phyloP scores from a whole-genome alignment of 192 early-diverging fungal species.

The Funneliformis geosporum region DNA sequence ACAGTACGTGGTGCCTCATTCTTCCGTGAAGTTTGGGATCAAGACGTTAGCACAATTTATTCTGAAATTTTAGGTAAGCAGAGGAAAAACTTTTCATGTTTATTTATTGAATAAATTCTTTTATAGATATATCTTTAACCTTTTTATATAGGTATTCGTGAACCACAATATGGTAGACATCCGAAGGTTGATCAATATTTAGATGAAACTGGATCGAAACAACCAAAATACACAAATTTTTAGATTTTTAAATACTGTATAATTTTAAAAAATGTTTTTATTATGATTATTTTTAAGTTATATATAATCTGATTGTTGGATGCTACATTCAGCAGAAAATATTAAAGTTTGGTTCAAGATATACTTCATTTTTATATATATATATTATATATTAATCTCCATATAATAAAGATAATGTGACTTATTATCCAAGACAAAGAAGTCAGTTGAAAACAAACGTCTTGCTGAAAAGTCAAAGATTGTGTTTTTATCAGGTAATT shows the following conservation, averaged over 20 bases:
- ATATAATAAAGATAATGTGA: no score
- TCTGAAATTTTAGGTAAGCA: conserved; percentile 46
- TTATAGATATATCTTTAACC: background rate
- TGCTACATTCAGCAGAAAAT: background rate
- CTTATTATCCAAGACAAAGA: no score
- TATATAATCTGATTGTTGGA: background rate
- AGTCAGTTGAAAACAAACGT: no score
- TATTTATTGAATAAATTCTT: background rate
- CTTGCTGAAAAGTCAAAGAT: no score
- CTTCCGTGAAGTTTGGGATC: conserved; percentile 61
- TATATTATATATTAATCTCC: no score
- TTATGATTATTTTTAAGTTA: background rate
- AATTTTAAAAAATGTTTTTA: no score
- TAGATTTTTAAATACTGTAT: background rate
- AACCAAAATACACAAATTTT: background rate
- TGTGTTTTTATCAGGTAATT: background rate
- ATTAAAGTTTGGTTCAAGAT: background rate
- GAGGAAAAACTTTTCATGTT: background rate
- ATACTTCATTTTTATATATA: background rate
- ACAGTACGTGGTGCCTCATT: conserved; percentile 49
- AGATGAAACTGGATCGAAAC: conserved; percentile 42
- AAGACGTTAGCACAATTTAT: conserved; percentile 53
- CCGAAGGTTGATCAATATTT: conserved; percentile 51
- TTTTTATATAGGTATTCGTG: conserved; percentile 33
- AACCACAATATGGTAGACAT: conserved; percentile 57